Percentiles rank a stretch among this genome's conserved stretches.
Conservation (phyloP, 2,329 filamentous ascomycete species). For the Alternaria triticimaculans region DNA sequence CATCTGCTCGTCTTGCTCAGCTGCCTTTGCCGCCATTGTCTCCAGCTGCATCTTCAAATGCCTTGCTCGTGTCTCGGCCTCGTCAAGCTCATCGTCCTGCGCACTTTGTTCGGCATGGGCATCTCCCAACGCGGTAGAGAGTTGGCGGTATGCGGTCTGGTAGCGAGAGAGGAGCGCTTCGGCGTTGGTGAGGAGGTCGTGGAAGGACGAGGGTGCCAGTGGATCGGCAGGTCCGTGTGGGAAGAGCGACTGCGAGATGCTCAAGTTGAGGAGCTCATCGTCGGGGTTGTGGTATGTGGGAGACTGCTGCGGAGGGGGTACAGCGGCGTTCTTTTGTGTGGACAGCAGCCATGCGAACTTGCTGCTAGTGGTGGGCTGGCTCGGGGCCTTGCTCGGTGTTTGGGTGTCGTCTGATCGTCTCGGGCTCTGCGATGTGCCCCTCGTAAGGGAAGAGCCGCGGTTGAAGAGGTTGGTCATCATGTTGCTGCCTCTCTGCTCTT, state of each 20-base stretch:
- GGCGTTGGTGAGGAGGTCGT: conserved; percentile 63
- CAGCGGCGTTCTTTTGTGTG: conserved; percentile 42
- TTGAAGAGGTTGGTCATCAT: conserved; percentile 47
- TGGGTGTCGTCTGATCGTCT: conserved; percentile 22
- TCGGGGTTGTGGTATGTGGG: conserved; percentile 47
- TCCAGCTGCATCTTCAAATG: conserved; percentile 68
- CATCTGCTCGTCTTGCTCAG: conserved; percentile 64
- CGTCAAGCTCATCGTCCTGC: conserved; percentile 67
- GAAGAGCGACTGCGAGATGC: conserved; percentile 62
- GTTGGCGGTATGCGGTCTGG: conserved; percentile 62
- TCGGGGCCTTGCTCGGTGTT: conserved; percentile 27
- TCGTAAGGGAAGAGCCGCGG: conserved; percentile 36
- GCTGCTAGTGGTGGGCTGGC: conserved; percentile 35
- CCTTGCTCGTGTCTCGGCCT: conserved; percentile 62
- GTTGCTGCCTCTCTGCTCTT: conserved; percentile 33
- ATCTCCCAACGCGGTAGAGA: conserved; percentile 54
- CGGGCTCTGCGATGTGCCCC: conserved; percentile 29
- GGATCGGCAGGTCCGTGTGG: conserved; percentile 58
- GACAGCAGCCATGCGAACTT: conserved; percentile 48
- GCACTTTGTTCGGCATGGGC: conserved; percentile 62
- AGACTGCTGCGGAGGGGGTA: conserved; percentile 30
- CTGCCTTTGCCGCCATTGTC: conserved; percentile 62
- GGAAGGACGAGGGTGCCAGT: conserved; percentile 61
- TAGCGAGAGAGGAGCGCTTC: conserved; percentile 61
- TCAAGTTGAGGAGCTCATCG: conserved; percentile 61